phyloP scores from a whole-genome alignment of 2,329 filamentous ascomycete genomes.

The Aspergillus brasiliensis region DNA sequence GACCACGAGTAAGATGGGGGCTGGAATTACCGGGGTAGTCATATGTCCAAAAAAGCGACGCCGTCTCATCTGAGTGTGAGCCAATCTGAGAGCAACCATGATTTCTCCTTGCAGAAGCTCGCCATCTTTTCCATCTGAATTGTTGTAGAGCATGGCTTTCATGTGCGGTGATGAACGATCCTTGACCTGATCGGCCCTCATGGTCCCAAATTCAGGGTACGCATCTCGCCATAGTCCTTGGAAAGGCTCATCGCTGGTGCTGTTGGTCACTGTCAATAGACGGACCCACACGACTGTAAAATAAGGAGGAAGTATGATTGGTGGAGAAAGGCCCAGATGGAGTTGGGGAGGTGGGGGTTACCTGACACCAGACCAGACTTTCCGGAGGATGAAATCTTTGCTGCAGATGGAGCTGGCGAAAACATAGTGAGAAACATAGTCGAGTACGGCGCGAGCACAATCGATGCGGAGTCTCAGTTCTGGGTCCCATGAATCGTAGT shows the following conservation, averaged over 20 bases:
- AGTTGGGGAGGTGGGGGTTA: neutral
- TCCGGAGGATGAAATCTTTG: neutral
- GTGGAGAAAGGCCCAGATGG: no score
- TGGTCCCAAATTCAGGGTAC: neutral
- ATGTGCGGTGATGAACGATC: neutral
- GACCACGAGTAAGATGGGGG: slow-evolving; percentile 3
- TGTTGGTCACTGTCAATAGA: neutral
- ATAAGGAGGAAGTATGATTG: neutral
- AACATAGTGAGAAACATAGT: neutral
- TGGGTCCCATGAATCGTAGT: neutral
- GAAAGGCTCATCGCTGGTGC: neutral
- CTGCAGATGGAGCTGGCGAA: neutral
- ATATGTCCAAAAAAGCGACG: neutral
- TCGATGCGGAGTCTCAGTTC: neutral
- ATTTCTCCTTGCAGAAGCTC: neutral
- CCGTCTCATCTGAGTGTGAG: neutral
- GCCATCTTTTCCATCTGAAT: neutral
- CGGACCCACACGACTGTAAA: neutral
- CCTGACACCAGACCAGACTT: neutral
- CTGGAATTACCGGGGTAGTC: neutral
- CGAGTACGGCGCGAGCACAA: neutral
- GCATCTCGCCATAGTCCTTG: neutral
- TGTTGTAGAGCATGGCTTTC: neutral
- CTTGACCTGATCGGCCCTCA: neutral
- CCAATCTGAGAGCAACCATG: neutral